Evolutionary conservation across 108 stramenopile genomes (phyloP).

Genomic region (Aureococcus anophagefferens): DNA sequence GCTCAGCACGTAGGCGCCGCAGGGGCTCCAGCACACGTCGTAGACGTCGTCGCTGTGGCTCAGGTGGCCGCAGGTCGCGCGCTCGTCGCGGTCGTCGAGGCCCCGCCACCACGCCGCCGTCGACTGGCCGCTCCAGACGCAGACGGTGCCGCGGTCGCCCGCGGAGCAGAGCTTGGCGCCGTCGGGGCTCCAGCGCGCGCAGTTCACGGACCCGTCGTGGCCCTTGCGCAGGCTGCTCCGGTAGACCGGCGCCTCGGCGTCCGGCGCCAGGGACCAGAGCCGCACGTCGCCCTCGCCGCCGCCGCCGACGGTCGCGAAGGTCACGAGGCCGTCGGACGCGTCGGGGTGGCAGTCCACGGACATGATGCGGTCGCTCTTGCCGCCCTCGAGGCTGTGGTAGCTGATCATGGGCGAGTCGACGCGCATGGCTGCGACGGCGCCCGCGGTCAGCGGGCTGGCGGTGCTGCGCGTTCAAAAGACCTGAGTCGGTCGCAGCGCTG

Average conservation of each 20-base stretch:
- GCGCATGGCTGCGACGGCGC: neutral
- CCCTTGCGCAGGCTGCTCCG: neutral
- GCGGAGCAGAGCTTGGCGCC: neutral
- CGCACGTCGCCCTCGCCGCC: neutral
- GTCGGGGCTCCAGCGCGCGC: neutral
- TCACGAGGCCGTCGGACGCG: neutral
- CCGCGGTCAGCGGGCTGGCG: no score
- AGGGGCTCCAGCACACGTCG: conserved; percentile 59
- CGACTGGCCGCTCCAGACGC: neutral
- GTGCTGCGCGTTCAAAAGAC: no score
- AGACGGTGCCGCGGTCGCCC: neutral
- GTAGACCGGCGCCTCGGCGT: neutral
- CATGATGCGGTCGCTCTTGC: neutral
- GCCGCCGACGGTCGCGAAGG: neutral
- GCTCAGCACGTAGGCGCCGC: no score
- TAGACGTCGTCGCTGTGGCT: conserved; percentile 42
- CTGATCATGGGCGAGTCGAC: neutral
- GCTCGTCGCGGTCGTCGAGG: neutral
- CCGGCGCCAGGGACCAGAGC: neutral
- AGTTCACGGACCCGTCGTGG: neutral
- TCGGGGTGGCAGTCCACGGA: neutral
- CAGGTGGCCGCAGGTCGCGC: neutral
- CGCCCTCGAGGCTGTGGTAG: neutral
- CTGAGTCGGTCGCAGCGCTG: no score
- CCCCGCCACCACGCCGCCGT: neutral